Base-by-base conservation (phyloP, 2,329 filamentous ascomycete species). In the Zasmidium cellare region DNA sequence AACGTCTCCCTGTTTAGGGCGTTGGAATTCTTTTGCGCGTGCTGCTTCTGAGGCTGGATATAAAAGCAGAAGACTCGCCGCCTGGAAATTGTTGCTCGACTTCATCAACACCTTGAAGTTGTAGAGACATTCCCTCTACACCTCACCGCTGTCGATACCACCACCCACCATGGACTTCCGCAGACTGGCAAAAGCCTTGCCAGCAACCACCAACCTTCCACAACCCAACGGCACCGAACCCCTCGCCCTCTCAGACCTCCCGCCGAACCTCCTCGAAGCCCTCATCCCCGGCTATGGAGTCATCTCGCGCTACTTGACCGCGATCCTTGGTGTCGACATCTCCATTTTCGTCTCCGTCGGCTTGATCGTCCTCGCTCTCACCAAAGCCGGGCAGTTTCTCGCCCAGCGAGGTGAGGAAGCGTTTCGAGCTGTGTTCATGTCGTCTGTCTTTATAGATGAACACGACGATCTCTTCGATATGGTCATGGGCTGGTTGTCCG, bases 281-380 rank as follows among this genome's bases (percentile, higher is more conserved):
- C 66, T 82, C n/a, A 74, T 82, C 35, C 80, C 80, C 9, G 80
- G 80, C 16, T 82, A 82, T 67, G 74, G 77, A 41, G 61, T 80
- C 45, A 72, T 81, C 31, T 79, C 78, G 1, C 72, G 75, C 25
- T 75, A 78, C 56, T 68, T 79, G 23, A 68, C 72, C 7, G 70
- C 75, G 3, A 60, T 72, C 2, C 70, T 80, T 22, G 78, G 79
- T 7, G 72, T 82, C 53, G 80, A 82, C 60, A 74, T 81, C 56
- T 79, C 78, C 19, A 59, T 81, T 44, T 63, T 79, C 51, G 79
- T 81, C 24, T 76, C 77, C 1, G 62, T 75, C 14, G 72, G 72
- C 23, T 67, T 80, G 2, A 64, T 81, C 31, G 35, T 77, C n/a
- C 74, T 79, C 47, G 78, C 74, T 5, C 45, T 75, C 2, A 66